Base-by-base conservation (phyloP, 2,329 filamentous ascomycete genomes). In the Claviceps sp. region DNA sequence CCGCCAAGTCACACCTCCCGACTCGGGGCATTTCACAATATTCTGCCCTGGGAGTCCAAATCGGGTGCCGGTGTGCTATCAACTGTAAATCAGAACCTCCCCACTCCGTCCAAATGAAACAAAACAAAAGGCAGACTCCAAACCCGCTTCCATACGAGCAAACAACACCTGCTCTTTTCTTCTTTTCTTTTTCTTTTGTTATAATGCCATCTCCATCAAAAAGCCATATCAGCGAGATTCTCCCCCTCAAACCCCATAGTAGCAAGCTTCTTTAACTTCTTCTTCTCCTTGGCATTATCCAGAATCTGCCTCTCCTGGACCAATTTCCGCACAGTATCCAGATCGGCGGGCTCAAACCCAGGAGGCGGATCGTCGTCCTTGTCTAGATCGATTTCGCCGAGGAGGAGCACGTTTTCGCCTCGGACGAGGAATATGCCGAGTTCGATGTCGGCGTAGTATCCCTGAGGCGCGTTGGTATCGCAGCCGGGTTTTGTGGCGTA, bases 371-470 rank as follows among this genome's bases (percentile, higher is more conserved):
- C 84, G 67, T 98, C 93, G 68, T 98, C 93, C 63, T 86, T 89
- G 72, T 98, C 93, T 24, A 98, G 80, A 66, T 98, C 93, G 61
- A 98, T 95, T 70, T 97, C 94, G 40, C 93, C 93, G 18, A 97
- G 78, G 45, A 98, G 75, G 49, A 95, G 76, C n/a, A 98, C 93
- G 67, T 98, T 98, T 72, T 98, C 93, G 59, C 93, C 93, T 54
- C 93, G 79, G 46, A 98, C 88, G 38, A 97, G 79, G 71, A 93
- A 97, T 56, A 95, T 82, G 48, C 93, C 93, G 53, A 89, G 82
- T 11, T 82, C 76, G 54, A 95, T 79, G 66, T 98, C 93, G 55
- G 89, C 87, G 65, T 89, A 97, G 49, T 94, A 65, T 63, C 60
- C 70, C 55, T 59, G 65, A 52, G 58, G 68, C 48, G 64, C 55